Base-by-base conservation (phyloP, 305 asterid species). In the Fraxinus sp. region DNA sequence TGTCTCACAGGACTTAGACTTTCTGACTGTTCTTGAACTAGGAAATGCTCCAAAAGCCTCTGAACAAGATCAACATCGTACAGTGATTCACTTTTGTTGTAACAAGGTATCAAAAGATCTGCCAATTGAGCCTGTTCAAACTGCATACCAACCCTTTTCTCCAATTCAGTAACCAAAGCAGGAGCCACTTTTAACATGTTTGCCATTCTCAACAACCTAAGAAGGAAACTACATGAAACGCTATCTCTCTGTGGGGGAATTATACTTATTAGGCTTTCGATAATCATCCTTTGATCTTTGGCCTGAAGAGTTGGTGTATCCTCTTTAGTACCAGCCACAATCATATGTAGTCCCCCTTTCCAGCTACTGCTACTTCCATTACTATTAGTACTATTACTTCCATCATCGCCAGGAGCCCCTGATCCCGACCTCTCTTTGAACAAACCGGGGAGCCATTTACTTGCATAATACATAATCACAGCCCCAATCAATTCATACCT, bases 101-200 rank as follows among this genome's bases (percentile, higher is more conserved):
- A 96, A 39, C 89, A 85, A 11, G 97, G 98, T 22, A 95, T 92
- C 39, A 93, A 91, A 1, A 96, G 96, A 85, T 96, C 98, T 4
- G 89, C 85, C 87, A 94, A 80, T 0, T 91, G 84, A 0, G 99
- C 99, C 83, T 96, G 97, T 46, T 96, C 99, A 43, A 94, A 88
- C 75, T 93, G 97, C 98, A 96, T 94, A 77, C 99, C 99, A 0
- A 93, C 97, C 10, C 97, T 87, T 80, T 96, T 96, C 79, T 96
- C 99, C 85, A 94, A 84, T 87, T 96, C 99, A 3, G 98, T 94
- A 3, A 94, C 92, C 79, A 96, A 84, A n/a, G 99, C 99, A 4
- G 96, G 94, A 3, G 99, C 96, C 14, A 90, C 99, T 83, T 91
- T 93, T 83, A 90, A 77, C 97, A 96, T 84, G 87, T 89, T 93